A percentile compares a stretch with the other conserved stretches of the same genome.
Evolutionary conservation across 1,284 basidiomycete species (phyloP).

Genomic region (Apiotrichum gracile): DNA sequence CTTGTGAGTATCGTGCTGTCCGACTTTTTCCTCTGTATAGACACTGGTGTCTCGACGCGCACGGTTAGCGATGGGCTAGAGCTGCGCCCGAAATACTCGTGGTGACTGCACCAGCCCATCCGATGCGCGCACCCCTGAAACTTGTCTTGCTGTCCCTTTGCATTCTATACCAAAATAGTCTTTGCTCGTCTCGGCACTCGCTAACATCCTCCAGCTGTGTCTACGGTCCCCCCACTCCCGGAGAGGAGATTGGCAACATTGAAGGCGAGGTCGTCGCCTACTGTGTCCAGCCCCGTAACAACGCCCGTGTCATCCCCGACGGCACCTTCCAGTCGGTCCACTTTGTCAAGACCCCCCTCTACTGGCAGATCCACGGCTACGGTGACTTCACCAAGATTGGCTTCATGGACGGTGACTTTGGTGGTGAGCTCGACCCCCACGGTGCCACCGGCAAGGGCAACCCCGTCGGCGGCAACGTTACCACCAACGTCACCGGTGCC

Average conservation of each 20-base stretch:
- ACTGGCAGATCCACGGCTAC: constrained; percentile 50
- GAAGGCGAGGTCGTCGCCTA: constrained; percentile 54
- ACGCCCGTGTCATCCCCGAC: constrained; percentile 51
- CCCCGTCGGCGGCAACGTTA: constrained; percentile 54
- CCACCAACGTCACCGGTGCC: constrained; percentile 49
- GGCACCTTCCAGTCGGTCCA: constrained; percentile 51
- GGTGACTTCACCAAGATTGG: constrained; percentile 50
- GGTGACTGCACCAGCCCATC: no score
- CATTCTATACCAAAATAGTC: no score
- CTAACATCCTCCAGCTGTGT: constrained; percentile 34
- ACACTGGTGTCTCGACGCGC: no score
- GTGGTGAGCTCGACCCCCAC: constrained; percentile 52
- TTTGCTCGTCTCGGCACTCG: no score
- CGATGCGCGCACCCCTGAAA: no score
- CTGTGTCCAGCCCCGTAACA: constrained; percentile 54
- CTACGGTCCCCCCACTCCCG: constrained; percentile 51
- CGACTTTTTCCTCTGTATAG: no score
- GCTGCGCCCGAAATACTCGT: no score
- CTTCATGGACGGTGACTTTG: constrained; percentile 46
- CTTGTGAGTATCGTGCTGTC: constrained; percentile 27
- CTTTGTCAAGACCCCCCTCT: constrained; percentile 52
- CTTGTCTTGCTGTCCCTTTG: no score
- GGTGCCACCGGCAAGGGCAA: constrained; percentile 50
- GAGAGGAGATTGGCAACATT: constrained; percentile 50
- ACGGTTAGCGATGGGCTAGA: no score